phyloP scores from a whole-genome alignment of 805 yeast species.

The Monosporozyma solicola region DNA sequence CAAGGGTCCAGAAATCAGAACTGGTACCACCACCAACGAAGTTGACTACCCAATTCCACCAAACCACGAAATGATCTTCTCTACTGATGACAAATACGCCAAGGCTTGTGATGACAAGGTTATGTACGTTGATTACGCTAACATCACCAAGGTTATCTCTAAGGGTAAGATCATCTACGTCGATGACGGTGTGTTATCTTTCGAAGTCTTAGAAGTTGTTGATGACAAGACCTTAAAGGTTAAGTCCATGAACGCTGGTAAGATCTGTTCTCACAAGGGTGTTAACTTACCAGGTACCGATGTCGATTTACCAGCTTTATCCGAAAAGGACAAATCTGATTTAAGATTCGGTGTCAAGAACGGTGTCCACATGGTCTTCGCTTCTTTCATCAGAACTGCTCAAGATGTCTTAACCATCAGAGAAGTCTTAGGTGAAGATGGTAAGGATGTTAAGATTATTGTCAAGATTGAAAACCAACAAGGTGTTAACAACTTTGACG shows the following conservation, averaged over 20 bases:
- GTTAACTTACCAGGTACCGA: conserved; percentile 98
- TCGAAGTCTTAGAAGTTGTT: conserved; percentile 77
- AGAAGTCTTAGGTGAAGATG: conserved; percentile 92
- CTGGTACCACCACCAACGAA: conserved; percentile 82
- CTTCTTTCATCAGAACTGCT: conserved; percentile 95
- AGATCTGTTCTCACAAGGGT: conserved; percentile 95
- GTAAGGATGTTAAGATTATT: conserved; percentile 91
- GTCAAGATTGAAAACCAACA: conserved; percentile 98
- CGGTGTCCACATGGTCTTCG: conserved; percentile 96
- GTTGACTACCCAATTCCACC: conserved; percentile 76
- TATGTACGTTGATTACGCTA: conserved; percentile 90
- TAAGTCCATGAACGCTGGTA: conserved; percentile 87
- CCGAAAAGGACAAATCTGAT: conserved; percentile 93
- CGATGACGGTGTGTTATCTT: conserved; percentile 96
- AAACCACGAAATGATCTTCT: conserved; percentile 83
- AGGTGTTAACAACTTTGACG: conserved; percentile 99
- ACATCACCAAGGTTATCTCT: conserved; percentile 89
- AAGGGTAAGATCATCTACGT: conserved; percentile 86
- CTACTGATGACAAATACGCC: conserved; percentile 79
- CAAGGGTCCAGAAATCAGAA: conserved; percentile 99
- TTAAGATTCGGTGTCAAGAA: conserved; percentile 93
- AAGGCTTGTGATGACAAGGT: conserved; percentile 63
- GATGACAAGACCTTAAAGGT: conserved; percentile 80
- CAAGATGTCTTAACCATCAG: conserved; percentile 85
- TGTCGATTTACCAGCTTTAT: conserved; percentile 95